A percentile compares a stretch with the other conserved stretches of the same genome.
These are phyloP conservation scores for Penicillium lagena DNA, from an alignment of 495 filamentous ascomycete genomes.

Conservation along the genomic window DNA sequence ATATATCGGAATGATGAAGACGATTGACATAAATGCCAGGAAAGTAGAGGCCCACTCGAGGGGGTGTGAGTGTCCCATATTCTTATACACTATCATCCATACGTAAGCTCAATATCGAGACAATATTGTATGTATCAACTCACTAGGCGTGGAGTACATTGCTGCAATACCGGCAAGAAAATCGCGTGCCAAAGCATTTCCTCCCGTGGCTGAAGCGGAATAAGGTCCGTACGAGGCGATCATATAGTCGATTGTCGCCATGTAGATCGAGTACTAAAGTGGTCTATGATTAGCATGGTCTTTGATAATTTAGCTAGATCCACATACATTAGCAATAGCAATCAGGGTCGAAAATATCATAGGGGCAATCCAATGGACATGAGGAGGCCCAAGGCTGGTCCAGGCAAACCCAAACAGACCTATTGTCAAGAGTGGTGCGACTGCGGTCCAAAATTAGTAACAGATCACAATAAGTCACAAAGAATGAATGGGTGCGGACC, in stretches of 20 bases:
- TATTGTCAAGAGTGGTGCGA: slow-evolving; percentile 58
- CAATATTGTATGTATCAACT: neutral
- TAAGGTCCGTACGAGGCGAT: slow-evolving; percentile 72
- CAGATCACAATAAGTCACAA: neutral
- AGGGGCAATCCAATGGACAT: slow-evolving; percentile 57
- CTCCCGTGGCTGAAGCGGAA: slow-evolving; percentile 71
- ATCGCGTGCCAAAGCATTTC: slow-evolving; percentile 52
- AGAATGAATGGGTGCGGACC: slow-evolving; percentile 1
- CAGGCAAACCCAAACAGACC: slow-evolving; percentile 66
- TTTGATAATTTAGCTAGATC: too few relatives aligned
- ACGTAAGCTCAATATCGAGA: neutral
- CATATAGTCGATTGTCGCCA: slow-evolving; percentile 85
- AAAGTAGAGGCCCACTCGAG: slow-evolving; percentile 38
- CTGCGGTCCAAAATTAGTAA: slow-evolving; percentile 10
- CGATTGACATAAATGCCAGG: slow-evolving; percentile 33
- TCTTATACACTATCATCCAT: slow-evolving; percentile 16
- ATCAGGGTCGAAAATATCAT: slow-evolving; percentile 55
- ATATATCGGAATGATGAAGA: slow-evolving; percentile 44
- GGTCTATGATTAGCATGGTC: too few relatives aligned
- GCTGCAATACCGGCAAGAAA: slow-evolving; percentile 42
- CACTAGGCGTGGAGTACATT: slow-evolving; percentile 40
- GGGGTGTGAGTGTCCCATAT: slow-evolving; percentile 22
- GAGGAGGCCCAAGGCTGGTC: slow-evolving; percentile 55
- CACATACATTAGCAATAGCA: slow-evolving; percentile 52
- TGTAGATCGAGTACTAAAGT: slow-evolving; percentile 56